Evolutionary conservation across 2,329 filamentous ascomycete species (phyloP).

Genomic region (Xylaria sp.): DNA sequence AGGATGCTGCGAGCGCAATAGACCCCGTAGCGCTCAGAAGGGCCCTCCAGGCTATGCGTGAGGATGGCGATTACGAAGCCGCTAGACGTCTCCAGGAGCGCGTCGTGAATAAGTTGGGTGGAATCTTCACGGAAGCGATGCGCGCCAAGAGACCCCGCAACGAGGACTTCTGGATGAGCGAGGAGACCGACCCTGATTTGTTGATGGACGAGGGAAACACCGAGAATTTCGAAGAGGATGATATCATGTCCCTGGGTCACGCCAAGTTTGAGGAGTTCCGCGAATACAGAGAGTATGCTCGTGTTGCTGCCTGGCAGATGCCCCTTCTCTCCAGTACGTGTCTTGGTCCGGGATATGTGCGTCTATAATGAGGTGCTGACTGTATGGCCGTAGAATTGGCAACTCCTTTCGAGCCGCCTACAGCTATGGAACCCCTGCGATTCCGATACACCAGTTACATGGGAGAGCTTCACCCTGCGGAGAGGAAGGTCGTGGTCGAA

Average conservation of each 20-base stretch:
- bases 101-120: conserved; percentile 2
- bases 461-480: conserved; percentile 85
- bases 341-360: not conserved
- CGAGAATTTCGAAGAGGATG: conserved; percentile 69
- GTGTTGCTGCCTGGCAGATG: conserved; percentile 92
- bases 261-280: conserved; percentile 81
- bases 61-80: conserved; percentile 4
- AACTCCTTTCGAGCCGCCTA: conserved; percentile 71
- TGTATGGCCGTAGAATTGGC: conserved; percentile 59
- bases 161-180: conserved; percentile 25
- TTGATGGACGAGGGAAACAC: conserved; percentile 25
- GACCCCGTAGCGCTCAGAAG: not conserved
- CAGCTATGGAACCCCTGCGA: conserved; percentile 64
- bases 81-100: conserved; percentile 16
- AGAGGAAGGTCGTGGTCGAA: conserved; percentile 90
- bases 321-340: conserved; percentile 77
- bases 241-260: conserved; percentile 78
- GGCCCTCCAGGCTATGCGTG: not conserved
- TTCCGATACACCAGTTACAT: conserved; percentile 98
- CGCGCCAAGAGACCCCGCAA: not conserved
- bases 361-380: not conserved
- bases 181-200: conserved; percentile 29
- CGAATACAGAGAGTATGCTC: conserved; percentile 81
- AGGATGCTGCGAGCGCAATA: conserved; percentile 14
- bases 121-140: conserved; percentile 1